phyloP scores from a whole-genome alignment of 495 filamentous ascomycete species.

The Paragyromitra xinjiangensis region DNA sequence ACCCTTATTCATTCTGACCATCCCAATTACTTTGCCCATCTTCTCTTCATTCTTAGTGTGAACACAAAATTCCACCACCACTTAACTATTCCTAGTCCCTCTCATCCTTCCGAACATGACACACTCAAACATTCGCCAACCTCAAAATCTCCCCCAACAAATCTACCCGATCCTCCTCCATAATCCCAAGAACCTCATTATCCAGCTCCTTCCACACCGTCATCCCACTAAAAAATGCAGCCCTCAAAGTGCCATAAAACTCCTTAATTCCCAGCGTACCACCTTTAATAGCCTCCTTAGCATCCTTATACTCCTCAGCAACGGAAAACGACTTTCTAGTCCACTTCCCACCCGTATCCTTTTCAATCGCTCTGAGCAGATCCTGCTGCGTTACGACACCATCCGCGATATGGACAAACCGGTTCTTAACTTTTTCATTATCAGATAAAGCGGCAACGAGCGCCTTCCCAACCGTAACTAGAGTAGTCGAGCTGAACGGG shows the following conservation, averaged over 20 bases:
- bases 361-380: neutral
- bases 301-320: neutral
- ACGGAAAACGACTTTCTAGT: neutral
- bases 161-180: neutral
- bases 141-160: neutral
- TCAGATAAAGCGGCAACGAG: slow-evolving; percentile 2
- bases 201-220: slow-evolving; percentile 6
- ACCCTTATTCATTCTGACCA: no score
- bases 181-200: slow-evolving; percentile 25
- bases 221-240: slow-evolving; percentile 13
- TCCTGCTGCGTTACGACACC: slow-evolving; percentile 1
- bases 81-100: no score
- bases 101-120: neutral
- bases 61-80: no score
- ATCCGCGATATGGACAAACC: slow-evolving; percentile 2
- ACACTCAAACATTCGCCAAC: neutral
- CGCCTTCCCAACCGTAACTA: neutral
- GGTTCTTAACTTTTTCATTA: neutral
- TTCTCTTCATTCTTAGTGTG: no score
- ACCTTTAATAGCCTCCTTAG: neutral
- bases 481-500: neutral
- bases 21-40: no score
- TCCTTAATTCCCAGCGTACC: neutral
- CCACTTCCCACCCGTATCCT: neutral
- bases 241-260: neutral